These are phyloP conservation scores for Talaromyces sp. DNA, from an alignment of 2,329 filamentous ascomycete species.

Conservation along the genomic window DNA sequence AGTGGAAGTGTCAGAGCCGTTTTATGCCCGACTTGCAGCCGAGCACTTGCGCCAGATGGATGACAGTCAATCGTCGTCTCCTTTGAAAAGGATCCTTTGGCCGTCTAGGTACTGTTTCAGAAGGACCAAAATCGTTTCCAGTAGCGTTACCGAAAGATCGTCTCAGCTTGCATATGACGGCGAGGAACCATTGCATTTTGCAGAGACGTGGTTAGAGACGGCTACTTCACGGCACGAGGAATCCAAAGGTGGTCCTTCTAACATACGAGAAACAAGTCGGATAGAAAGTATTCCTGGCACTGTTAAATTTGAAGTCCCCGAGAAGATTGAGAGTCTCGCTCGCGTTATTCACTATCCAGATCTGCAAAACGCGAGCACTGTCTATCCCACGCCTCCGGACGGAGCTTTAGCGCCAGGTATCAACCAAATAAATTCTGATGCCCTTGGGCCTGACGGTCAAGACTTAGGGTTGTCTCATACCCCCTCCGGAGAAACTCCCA, in stretches of 20 bases:
- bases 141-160: conserved; percentile 20
- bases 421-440: conserved; percentile 30
- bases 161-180: conserved; percentile 21
- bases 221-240: conserved; percentile 26
- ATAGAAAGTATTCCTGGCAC: conserved; percentile 25
- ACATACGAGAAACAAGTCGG: conserved; percentile 24
- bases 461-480: conserved; percentile 24
- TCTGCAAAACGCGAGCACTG: conserved; percentile 40
- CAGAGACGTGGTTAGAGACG: conserved; percentile 39
- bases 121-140: conserved; percentile 26
- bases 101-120: conserved; percentile 44
- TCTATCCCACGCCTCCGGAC: conserved; percentile 56
- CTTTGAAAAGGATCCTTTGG: conserved; percentile 45
- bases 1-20: conserved; percentile 41
- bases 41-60: conserved; percentile 30
- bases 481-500: conserved; percentile 17
- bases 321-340: conserved; percentile 38
- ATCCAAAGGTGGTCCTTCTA: conserved; percentile 17
- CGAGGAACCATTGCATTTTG: conserved; percentile 43
- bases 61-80: conserved; percentile 28
- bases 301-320: conserved; percentile 26
- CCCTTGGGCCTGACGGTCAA: conserved; percentile 28
- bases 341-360: conserved; percentile 40
- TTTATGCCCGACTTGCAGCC: conserved; percentile 37
- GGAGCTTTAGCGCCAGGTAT: conserved; percentile 37